Percentiles rank a stretch among this genome's conserved stretches.
These are phyloP conservation scores for Neophaeococcomyces mojaviensis DNA, from an alignment of 2,329 filamentous ascomycete species.

Conservation along the genomic window DNA sequence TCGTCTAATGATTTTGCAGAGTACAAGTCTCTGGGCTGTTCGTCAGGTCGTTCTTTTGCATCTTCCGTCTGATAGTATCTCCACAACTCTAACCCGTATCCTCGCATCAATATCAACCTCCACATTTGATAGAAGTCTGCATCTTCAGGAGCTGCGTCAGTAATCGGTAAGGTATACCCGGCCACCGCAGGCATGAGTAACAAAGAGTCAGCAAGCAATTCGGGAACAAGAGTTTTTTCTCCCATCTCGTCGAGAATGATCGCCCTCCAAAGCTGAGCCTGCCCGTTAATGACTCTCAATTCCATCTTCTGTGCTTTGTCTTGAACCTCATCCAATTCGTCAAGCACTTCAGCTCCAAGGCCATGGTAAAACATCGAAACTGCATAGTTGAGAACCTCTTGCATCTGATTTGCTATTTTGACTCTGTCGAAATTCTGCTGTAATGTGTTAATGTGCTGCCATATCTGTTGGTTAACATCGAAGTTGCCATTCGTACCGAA, in stretches of 20 bases:
- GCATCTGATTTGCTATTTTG: too few species aligned
- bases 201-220: slow-evolving; percentile 1
- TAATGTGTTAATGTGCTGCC: too few species aligned
- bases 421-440: too few species aligned
- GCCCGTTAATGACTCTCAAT: not conserved
- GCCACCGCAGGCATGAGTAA: too few species aligned
- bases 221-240: not conserved
- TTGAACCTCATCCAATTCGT: not conserved
- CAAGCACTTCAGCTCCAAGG: not conserved
- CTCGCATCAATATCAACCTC: not conserved
- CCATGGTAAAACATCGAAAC: slow-evolving; percentile 1
- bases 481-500: too few species aligned
- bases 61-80: not conserved
- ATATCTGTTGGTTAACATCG: too few species aligned
- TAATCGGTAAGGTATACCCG: not conserved
- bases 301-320: not conserved
- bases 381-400: not conserved
- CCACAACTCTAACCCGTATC: not conserved
- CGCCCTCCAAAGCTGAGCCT: slow-evolving; percentile 7
- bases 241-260: slow-evolving; percentile 3
- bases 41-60: not conserved
- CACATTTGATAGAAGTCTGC: slow-evolving; percentile 5
- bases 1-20: too few species aligned
- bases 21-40: not conserved
- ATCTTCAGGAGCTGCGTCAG: not conserved